Evolutionary conservation across 495 filamentous ascomycete species (phyloP).

Genomic region (Tuber umbilicatum): DNA sequence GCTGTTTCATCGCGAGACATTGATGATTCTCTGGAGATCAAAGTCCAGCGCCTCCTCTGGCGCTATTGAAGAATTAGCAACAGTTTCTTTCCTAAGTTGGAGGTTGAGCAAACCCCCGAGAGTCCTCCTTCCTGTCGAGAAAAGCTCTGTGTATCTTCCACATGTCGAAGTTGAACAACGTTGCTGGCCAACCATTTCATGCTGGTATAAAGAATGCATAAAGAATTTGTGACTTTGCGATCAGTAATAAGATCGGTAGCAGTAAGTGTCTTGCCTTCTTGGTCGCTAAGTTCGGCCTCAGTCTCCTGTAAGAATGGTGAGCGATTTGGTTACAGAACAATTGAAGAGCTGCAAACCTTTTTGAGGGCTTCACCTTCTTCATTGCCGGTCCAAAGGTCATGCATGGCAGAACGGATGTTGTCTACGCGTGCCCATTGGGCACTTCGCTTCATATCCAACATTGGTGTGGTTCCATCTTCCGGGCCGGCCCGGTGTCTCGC

Average conservation of each 20-base stretch:
- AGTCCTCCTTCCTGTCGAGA: slow-evolving; percentile 33
- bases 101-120: slow-evolving; percentile 17
- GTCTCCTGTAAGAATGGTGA: slow-evolving; percentile 29
- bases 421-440: slow-evolving; percentile 36
- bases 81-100: not conserved
- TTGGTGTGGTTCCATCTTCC: slow-evolving; percentile 28
- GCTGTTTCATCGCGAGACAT: slow-evolving; percentile 52
- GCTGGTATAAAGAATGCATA: slow-evolving; percentile 88
- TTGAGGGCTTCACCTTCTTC: slow-evolving; percentile 22
- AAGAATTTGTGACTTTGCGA: slow-evolving; percentile 69
- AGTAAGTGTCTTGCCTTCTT: slow-evolving; percentile 66
- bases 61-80: slow-evolving; percentile 25
- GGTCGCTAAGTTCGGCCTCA: slow-evolving; percentile 38
- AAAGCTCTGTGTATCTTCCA: slow-evolving; percentile 47
- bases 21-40: slow-evolving; percentile 50
- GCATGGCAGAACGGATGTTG: slow-evolving; percentile 26
- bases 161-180: slow-evolving; percentile 65
- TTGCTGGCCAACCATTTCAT: slow-evolving; percentile 95
- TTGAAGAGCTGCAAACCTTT: slow-evolving; percentile 15
- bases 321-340: not conserved
- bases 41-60: slow-evolving; percentile 65
- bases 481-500: slow-evolving; percentile 30
- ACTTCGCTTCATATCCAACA: slow-evolving; percentile 34
- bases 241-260: slow-evolving; percentile 71
- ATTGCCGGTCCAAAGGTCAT: slow-evolving; percentile 23